These are phyloP conservation scores for Aspergillus luchuensis DNA, from an alignment of 2,329 filamentous ascomycete species.

Conservation along the genomic window DNA sequence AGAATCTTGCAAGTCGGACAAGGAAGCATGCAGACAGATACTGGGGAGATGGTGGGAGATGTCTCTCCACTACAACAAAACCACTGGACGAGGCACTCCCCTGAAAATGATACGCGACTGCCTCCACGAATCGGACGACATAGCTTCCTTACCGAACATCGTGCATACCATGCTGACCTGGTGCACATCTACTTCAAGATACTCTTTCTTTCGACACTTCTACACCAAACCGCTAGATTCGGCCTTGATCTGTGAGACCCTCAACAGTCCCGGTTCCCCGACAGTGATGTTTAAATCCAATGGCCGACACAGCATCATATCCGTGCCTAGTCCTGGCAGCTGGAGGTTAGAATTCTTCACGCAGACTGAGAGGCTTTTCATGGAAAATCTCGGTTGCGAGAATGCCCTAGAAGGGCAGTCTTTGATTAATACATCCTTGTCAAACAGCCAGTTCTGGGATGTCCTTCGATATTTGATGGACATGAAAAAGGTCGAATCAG, in stretches of 20 bases:
- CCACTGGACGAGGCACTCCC: conserved; percentile 27
- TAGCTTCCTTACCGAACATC: conserved; percentile 37
- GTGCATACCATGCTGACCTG: conserved; percentile 49
- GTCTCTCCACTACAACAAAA: conserved; percentile 62
- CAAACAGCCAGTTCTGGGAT: conserved; percentile 37
- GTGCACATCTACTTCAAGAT: conserved; percentile 33
- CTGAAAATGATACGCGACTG: conserved; percentile 22
- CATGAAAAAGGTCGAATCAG: conserved; percentile 40
- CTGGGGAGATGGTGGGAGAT: conserved; percentile 75
- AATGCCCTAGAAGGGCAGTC: background rate
- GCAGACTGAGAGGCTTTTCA: conserved; percentile 23
- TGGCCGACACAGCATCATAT: conserved; percentile 39
- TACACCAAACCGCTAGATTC: conserved; percentile 26
- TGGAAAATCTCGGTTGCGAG: conserved; percentile 25
- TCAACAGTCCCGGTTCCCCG: conserved; percentile 35
- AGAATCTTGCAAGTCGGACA: conserved; percentile 78
- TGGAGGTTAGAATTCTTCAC: conserved; percentile 43
- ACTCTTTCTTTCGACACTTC: conserved; percentile 30
- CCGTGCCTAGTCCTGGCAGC: conserved; percentile 36
- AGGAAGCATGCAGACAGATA: conserved; percentile 59
- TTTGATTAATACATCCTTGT: conserved; percentile 21
- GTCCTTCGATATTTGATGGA: conserved; percentile 42
- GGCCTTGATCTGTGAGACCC: conserved; percentile 37
- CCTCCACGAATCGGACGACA: conserved; percentile 21
- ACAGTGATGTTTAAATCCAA: conserved; percentile 50